Evolutionary conservation across 345 rosid species (phyloP), one percentile per base, ranked within the genome.

Genomic region (Camelina hispida): DNA sequence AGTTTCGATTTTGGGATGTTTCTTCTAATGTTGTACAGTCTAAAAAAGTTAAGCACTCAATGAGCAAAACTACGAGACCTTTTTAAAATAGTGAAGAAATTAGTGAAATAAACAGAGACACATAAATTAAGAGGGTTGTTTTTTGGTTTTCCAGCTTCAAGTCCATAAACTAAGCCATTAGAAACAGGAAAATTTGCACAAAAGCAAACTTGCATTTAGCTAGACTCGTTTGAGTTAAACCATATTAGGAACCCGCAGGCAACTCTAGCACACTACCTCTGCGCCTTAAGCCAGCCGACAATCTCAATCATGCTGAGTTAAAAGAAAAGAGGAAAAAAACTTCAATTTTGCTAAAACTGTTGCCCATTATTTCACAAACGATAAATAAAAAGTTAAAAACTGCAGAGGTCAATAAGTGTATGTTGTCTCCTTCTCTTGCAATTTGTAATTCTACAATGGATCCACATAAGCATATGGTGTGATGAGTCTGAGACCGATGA

Each of bases 401-500:
- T 14, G 60, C 1, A 7, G 40, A 57, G 42, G 32, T 57, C 0
- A 57, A 0, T 32, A n/a, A 57, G 37, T 58, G 35, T 13, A 2
- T 58, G 35, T 13, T 13, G 8, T 5, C n/a, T 23, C 23, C 18
- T 14, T 22, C 0, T 17, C n/a, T 30, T 11, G 9, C 7, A 17
- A 11, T 17, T 4, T 17, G 44, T 16, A 3, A 30, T 16, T 22
- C 2, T 30, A 22, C 20, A 9, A 34, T 50, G 9, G 59, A 66
- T 59, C 35, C 71, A 66, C 50, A 66, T 51, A 4, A 28, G 30
- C 30, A 28, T 28, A 28, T 28, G 5, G 5, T 28, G 15, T 68
- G 68, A 37, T 14, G 51, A 60, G 68, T 61, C 18, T 54, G 54
- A 72, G 3, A 52, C 9, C 42, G 76, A 72, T 52, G 68, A 62